Evolutionary conservation across 2,329 filamentous ascomycete species (phyloP), one percentile per base, ranked within the genome.

Genomic region (Raffaelea ambrosiae): DNA sequence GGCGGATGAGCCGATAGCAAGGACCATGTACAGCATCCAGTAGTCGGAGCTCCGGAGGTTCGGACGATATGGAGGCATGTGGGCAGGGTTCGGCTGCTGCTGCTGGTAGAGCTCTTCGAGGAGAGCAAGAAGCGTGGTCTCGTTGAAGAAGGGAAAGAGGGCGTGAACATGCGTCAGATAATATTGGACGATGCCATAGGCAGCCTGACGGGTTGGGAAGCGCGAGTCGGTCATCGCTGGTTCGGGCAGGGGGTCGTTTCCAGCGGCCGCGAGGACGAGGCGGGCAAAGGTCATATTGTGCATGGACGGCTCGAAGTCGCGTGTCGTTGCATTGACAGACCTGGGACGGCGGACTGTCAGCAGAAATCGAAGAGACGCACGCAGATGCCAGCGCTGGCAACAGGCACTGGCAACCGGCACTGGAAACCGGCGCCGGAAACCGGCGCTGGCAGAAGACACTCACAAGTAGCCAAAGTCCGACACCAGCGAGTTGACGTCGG

Each of bases 391-490:
- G n/a, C n/a, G n/a, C n/a, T n/a, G n/a, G n/a, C n/a, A n/a, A n/a
- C n/a, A n/a, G n/a, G n/a, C n/a, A n/a, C n/a, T n/a, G n/a, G n/a
- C n/a, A n/a, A n/a, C n/a, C n/a, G n/a, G n/a, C n/a, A n/a, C n/a
- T n/a, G n/a, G n/a, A 33, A 33, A 16, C 31, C 9, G 16, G 31
- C 9, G 16, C 9, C 9, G 31, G 16, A 33, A 33, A 42, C 18
- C 13, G 19, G 22, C 18, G 35, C 3, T 26, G 16, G 18, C 11
- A 21, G 18, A 19, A 44, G 19, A 20, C 23, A 63, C 83, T 65
- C 63, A 94, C 82, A 96, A 69, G 59, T 88, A 91, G 47, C 90
- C 90, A 71, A 97, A 95, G 59, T 95, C 90, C 1, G 90, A 94
- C 20, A 96, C 87, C 3, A 97, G 71, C 46, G 93, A 84, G 65